Base-by-base conservation (phyloP, 2,329 filamentous ascomycete species). In the Fusarium tanahbumbuense region DNA sequence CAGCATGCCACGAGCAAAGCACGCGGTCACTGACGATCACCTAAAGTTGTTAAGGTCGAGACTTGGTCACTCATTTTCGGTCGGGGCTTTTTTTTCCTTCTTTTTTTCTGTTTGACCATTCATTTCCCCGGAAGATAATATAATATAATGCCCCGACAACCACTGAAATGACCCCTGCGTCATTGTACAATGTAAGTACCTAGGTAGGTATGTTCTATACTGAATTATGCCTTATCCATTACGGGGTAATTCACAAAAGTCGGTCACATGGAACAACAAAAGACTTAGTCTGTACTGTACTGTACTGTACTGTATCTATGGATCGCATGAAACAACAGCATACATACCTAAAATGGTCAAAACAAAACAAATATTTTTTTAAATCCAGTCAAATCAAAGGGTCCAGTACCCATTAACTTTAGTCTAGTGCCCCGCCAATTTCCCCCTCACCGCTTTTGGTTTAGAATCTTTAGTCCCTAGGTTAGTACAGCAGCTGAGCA, bases 301-400 rank as follows among this genome's bases (percentile, higher is more conserved):
- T 7, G 23, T 22, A 20, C 42, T 25, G n/a, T n/a, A n/a, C 7
- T n/a, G 10, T 37, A 37, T 37, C 34, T n/a, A n/a, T n/a, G n/a
- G n/a, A n/a, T n/a, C 18, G 10, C 18, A 49, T 46, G 25, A 48
- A 44, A 23, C 22, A 44, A 47, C 32, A 56, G 32, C 37, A 44
- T 28, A 30, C 6, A 13, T 28, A 30, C 6, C 6, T 28, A 53
- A 53, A 47, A 52, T 25, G 23, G 42, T 37, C 54, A 56, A 58
- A 70, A 54, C 52, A 70, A 60, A 49, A 67, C 12, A 42, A 20
- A 22, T 28, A 12, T 28, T 28, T 13, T 28, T 13, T 6, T 28
- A 64, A 60, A 56, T 28, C 71, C 62, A 73, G 71, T 68, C 45
- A 72, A 37, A 73, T 72, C 56, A 66, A 69, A 73, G 71, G 71